A percentile compares a stretch with the other conserved stretches of the same genome.
These are phyloP conservation scores for Coemansia sp. DNA, from an alignment of 192 early-diverging fungal genomes.

Conservation along the genomic window DNA sequence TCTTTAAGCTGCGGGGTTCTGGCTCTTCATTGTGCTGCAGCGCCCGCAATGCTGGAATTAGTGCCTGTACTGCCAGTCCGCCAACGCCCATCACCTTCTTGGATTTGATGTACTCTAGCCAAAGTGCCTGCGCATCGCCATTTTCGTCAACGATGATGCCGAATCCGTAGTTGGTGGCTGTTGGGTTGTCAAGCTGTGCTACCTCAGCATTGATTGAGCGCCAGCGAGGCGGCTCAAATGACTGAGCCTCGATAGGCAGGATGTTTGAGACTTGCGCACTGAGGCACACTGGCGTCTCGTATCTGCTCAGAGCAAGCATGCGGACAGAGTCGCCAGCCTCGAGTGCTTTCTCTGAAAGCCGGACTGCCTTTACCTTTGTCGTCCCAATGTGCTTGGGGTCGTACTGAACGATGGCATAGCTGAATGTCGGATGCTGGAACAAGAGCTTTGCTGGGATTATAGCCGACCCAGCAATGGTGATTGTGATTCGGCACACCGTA, in stretches of 20 bases:
- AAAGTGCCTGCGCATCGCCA: slow-evolving; percentile 37
- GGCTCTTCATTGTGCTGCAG: slow-evolving; percentile 58
- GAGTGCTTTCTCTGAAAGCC: slow-evolving; percentile 61
- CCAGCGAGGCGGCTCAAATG: slow-evolving; percentile 27
- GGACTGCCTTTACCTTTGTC: slow-evolving; percentile 69
- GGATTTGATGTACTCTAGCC: slow-evolving; percentile 38
- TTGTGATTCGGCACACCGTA: slow-evolving; percentile 74
- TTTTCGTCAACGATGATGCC: slow-evolving; percentile 48
- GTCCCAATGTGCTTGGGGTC: slow-evolving; percentile 74
- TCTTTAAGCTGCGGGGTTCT: slow-evolving; percentile 60
- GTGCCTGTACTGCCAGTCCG: slow-evolving; percentile 51
- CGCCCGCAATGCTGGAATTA: slow-evolving; percentile 58
- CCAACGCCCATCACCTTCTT: slow-evolving; percentile 58
- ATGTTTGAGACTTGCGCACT: slow-evolving; percentile 67
- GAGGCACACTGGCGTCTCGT: slow-evolving; percentile 61
- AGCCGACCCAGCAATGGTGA: slow-evolving; percentile 88
- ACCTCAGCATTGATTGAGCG: slow-evolving; percentile 49
- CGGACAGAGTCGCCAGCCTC: slow-evolving; percentile 67
- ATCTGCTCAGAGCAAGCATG: slow-evolving; percentile 60
- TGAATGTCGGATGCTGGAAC: slow-evolving; percentile 88
- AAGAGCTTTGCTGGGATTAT: slow-evolving; percentile 83
- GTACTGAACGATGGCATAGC: slow-evolving; percentile 85
- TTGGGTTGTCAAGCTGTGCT: slow-evolving; percentile 32
- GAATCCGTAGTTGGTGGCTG: slow-evolving; percentile 20
- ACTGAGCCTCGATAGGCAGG: slow-evolving; percentile 56